Evolutionary conservation across 2,329 filamentous ascomycete genomes (phyloP).

Genomic region (Chrysosporium keratinophilum): DNA sequence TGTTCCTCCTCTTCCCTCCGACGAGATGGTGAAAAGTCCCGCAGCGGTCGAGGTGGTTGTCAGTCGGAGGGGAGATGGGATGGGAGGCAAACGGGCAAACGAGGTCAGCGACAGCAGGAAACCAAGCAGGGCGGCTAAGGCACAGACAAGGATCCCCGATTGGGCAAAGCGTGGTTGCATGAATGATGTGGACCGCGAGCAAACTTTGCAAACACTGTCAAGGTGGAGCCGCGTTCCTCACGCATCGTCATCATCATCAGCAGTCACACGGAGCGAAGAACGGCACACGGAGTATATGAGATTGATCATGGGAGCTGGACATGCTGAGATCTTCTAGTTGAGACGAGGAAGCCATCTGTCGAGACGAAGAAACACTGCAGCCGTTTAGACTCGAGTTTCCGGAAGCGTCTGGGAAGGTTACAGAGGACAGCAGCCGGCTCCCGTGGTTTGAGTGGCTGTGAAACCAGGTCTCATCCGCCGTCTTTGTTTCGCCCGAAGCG

Average conservation of each 20-base stretch:
- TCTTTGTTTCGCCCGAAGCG: neutral
- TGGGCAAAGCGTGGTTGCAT: constrained; percentile 1
- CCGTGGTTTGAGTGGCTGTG: constrained; percentile 9
- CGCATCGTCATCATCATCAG: neutral
- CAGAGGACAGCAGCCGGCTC: neutral
- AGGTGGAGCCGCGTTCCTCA: neutral
- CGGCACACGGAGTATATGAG: no score
- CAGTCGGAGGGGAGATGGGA: constrained; percentile 16
- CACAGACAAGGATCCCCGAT: neutral
- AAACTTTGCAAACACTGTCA: constrained; percentile 4
- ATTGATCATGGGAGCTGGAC: no score
- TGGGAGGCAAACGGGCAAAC: neutral
- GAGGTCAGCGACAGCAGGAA: neutral
- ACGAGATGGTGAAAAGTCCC: neutral
- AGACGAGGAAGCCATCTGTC: neutral
- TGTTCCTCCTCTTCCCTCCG: constrained; percentile 3
- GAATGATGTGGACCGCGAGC: constrained; percentile 1
- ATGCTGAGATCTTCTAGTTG: no score
- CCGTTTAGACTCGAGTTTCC: neutral
- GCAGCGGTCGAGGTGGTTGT: constrained; percentile 7
- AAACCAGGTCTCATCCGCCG: constrained; percentile 5
- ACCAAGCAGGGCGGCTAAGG: constrained; percentile 2
- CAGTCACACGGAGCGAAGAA: no score
- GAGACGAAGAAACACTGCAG: neutral
- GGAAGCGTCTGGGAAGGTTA: constrained; percentile 8